Base-by-base conservation (phyloP, 2,329 filamentous ascomycete genomes). In the Epichloe amarillans region DNA sequence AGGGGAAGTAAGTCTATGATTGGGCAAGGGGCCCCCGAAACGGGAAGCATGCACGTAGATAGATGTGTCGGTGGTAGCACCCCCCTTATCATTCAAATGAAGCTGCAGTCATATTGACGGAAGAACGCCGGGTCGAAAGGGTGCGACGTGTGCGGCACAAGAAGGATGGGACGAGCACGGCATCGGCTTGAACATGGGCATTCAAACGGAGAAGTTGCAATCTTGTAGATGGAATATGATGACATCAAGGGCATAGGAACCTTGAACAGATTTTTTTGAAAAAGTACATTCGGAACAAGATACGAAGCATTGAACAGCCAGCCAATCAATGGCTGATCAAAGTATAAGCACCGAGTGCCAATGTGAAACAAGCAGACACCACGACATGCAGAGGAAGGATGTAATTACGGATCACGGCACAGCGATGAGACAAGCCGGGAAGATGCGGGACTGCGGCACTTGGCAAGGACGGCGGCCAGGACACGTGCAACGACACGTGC, bases 401-500 rank as follows among this genome's bases (percentile, higher is more conserved):
- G 39, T 21, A 11, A 42, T 19, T 12, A 17, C 40, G 40, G 12
- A 15, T 5, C 1, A 17, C 40, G 40, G 12, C 14, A 42, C 19
- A 12, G 26, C 26, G 19, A 38, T n/a, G n/a, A 7, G 21, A 42
- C 15, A 42, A 19, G 14, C 17, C 40, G 40, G 40, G 21, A 42
- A 19, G 40, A 42, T 19, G 21, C 40, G 40, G 40, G 19, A 42
- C 38, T 7, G 38, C 15, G 17, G 45, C 26, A 30, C 26, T 10
- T 10, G 8, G 26, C 10, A 48, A 8, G 23, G n/a, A 38, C 42
- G 15, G 46, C 48, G 38, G 21, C 49, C 40, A 30, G 42, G 36
- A 35, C 42, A 50, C 39, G 42, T 46, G 42, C 36, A 50, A 50
- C 45, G 47, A 19, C 47, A 50, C 39, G 42, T 46, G 42, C 36